These are phyloP conservation scores for Vigna radiata DNA, from an alignment of 306 rosid genomes.

Conservation along the genomic window DNA sequence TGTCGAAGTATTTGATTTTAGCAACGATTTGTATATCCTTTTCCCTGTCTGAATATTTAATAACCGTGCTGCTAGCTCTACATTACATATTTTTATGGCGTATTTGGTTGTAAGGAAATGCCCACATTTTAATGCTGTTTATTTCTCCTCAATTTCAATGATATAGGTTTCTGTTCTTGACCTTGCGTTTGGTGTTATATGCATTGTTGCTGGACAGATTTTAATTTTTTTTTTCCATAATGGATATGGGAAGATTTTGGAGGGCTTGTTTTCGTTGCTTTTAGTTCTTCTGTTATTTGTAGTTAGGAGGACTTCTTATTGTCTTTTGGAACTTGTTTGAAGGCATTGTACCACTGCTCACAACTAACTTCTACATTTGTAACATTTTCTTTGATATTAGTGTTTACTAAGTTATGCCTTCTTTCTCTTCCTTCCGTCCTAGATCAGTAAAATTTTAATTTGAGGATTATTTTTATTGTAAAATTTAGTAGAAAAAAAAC, in stretches of 20 bases:
- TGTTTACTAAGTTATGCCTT: slow-evolving; percentile 11
- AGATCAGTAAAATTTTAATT: slow-evolving; percentile 4
- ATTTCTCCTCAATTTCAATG: neutral
- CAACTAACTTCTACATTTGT: slow-evolving; percentile 3
- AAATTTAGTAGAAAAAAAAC: slow-evolving; percentile 17
- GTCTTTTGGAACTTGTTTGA: neutral
- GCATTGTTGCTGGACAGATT: slow-evolving; percentile 2
- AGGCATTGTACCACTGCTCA: slow-evolving; percentile 17
- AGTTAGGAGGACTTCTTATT: neutral
- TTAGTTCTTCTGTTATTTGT: too few species aligned
- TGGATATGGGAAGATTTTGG: neutral
- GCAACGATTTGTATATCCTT: neutral
- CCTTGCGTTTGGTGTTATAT: slow-evolving; percentile 8
- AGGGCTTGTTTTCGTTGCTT: neutral
- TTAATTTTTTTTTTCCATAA: neutral
- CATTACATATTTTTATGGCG: neutral
- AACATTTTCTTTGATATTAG: slow-evolving; percentile 13
- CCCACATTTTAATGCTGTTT: neutral
- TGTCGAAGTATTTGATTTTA: neutral
- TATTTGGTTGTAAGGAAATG: neutral
- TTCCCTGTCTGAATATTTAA: neutral
- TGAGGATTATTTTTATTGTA: neutral
- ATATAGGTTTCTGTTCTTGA: slow-evolving; percentile 14
- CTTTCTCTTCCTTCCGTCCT: neutral
- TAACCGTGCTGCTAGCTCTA: neutral